Conservation (phyloP, 768 basidiomycete genomes). For the Boletus speciosus region DNA sequence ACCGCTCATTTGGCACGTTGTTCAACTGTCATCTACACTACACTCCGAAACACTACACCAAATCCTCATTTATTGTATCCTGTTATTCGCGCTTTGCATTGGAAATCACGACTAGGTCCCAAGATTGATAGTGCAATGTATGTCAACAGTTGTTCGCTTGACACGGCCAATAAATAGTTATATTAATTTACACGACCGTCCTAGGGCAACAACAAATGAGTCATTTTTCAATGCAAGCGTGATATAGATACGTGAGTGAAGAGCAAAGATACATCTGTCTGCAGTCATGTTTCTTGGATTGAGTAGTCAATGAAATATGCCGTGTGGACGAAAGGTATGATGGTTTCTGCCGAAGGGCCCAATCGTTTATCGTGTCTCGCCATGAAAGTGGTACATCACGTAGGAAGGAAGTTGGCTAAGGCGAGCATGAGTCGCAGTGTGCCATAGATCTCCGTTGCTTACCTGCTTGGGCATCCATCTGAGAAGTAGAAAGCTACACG, state of each 20-base stretch:
- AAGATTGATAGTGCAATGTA: constrained; percentile 1
- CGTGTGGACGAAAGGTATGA: constrained; percentile 12
- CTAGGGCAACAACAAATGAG: constrained; percentile 8
- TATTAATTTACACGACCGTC: constrained; percentile 28
- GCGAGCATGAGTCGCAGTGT: constrained; percentile 5
- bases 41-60: constrained; percentile 1
- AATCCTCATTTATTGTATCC: constrained; percentile 28
- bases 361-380: neutral
- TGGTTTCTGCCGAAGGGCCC: neutral
- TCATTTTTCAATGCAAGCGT: constrained; percentile 25
- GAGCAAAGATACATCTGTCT: constrained; percentile 25
- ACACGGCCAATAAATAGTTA: constrained; percentile 22
- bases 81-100: constrained; percentile 7
- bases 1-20: constrained; percentile 6
- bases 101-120: constrained; percentile 13
- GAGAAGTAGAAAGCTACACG: constrained; percentile 35
- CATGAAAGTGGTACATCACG: constrained; percentile 32
- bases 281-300: constrained; percentile 16
- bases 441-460: constrained; percentile 22
- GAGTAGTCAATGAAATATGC: constrained; percentile 7
- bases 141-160: neutral
- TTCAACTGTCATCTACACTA: constrained; percentile 14
- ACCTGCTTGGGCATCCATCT: constrained; percentile 68
- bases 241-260: constrained; percentile 31
- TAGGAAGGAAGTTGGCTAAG: constrained; percentile 61